Evolutionary conservation across 164 flowering plant species (phyloP).

Genomic region (Warburgia ugandensis): DNA sequence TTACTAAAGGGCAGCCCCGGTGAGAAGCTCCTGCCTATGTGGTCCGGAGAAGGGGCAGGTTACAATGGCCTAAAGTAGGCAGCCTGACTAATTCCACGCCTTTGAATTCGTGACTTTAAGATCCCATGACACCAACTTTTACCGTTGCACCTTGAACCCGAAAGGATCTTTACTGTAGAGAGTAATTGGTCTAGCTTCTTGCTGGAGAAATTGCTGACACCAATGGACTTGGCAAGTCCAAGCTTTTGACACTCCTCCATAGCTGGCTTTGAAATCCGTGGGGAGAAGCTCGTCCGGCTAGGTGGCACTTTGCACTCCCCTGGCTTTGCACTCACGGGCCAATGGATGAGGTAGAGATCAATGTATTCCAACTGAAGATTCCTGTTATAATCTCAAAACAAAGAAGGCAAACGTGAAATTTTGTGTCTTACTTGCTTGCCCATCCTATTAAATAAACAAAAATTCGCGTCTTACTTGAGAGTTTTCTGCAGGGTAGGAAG

Average conservation of each 20-base stretch:
- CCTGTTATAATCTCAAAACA: too few species aligned
- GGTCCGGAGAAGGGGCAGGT: slow-evolving; percentile 17
- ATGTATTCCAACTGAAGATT: slow-evolving; percentile 29
- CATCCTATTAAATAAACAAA: too few species aligned
- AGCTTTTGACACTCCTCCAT: slow-evolving; percentile 18
- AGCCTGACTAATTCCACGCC: too few species aligned
- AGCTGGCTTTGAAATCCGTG: slow-evolving; percentile 6
- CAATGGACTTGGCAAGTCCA: slow-evolving; percentile 16
- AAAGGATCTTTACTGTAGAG: too few species aligned
- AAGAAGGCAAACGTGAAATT: too few species aligned
- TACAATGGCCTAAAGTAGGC: slow-evolving; percentile 16
- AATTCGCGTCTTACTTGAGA: slow-evolving; percentile 23
- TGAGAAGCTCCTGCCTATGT: slow-evolving; percentile 12
- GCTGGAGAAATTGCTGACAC: slow-evolving; percentile 17
- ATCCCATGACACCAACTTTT: too few species aligned
- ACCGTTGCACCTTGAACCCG: too few species aligned
- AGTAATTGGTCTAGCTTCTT: slow-evolving; percentile 13
- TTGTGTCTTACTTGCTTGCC: too few species aligned
- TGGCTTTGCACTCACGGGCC: slow-evolving; percentile 21
- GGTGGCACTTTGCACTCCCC: neutral
- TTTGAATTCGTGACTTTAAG: too few species aligned
- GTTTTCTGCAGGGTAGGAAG: slow-evolving; percentile 22
- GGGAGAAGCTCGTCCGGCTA: slow-evolving; percentile 6
- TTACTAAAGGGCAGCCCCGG: slow-evolving; percentile 5
- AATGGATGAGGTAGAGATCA: slow-evolving; percentile 36